These are phyloP conservation scores for Elsinoe fawcettii DNA, from an alignment of 2,329 filamentous ascomycete genomes.

Conservation along the genomic window DNA sequence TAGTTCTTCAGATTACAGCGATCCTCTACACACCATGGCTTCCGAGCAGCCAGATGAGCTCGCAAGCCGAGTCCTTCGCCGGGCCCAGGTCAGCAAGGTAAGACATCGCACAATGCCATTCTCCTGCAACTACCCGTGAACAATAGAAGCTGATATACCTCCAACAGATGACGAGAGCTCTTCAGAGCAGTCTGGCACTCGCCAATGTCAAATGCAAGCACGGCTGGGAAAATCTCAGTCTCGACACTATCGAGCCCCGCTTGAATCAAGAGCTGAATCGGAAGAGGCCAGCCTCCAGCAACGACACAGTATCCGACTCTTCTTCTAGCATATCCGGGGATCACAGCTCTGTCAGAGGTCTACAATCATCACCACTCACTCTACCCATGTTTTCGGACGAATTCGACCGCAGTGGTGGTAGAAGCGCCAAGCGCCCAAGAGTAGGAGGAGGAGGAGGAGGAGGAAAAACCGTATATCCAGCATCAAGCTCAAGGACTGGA, in stretches of 20 bases:
- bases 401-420: conserved; percentile 59
- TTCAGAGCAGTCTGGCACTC: conserved; percentile 89
- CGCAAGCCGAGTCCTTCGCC: conserved; percentile 30
- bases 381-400: conserved; percentile 79
- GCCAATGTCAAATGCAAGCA: conserved; percentile 97
- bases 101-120: conserved; percentile 16
- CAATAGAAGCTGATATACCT: conserved; percentile 10
- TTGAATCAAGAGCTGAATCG: conserved; percentile 71
- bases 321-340: conserved; percentile 77
- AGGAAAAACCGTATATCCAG: conserved; percentile 18
- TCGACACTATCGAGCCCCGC: conserved; percentile 78
- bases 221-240: conserved; percentile 83
- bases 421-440: conserved; percentile 26
- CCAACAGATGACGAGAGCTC: conserved; percentile 74
- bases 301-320: conserved; percentile 75
- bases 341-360: conserved; percentile 54
- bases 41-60: conserved; percentile 28
- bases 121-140: neutral
- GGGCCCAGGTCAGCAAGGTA: conserved; percentile 35
- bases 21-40: conserved; percentile 23
- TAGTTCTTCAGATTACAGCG: neutral
- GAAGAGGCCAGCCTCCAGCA: conserved; percentile 56
- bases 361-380: conserved; percentile 81
- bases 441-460: conserved; percentile 13
- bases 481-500: conserved; percentile 27